A percentile compares a stretch with the other conserved stretches of the same genome.
Conservation (phyloP, 2,329 filamentous ascomycete genomes). For the Microdochium paspali region DNA sequence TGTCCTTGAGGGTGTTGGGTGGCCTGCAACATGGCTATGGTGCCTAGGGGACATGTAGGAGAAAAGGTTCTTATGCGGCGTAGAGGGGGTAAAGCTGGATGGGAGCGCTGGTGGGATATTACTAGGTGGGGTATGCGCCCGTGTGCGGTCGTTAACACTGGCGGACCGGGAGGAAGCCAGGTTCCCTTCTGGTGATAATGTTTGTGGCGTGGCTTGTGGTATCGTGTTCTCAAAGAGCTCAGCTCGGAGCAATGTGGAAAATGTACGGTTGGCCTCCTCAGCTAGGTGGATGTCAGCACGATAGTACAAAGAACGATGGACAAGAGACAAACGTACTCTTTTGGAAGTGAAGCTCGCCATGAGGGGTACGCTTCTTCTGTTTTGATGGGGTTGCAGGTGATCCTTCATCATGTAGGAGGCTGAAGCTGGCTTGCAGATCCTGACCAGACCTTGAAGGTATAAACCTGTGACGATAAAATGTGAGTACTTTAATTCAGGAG, state of each 20-base stretch:
- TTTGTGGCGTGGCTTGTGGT: constrained; percentile 65
- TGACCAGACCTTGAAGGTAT: constrained; percentile 91
- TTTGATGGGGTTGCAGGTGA: constrained; percentile 87
- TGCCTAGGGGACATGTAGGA: constrained; percentile 75
- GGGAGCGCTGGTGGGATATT: constrained; percentile 56
- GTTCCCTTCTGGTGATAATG: constrained; percentile 49
- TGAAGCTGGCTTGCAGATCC: constrained; percentile 89
- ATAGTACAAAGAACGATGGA: neutral
- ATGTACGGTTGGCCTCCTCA: constrained; percentile 91
- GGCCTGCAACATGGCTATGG: constrained; percentile 61
- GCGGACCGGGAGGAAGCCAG: constrained; percentile 41
- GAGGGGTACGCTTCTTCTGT: constrained; percentile 73
- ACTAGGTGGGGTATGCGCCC: constrained; percentile 74
- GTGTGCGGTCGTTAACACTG: constrained; percentile 53
- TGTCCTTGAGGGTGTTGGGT: constrained; percentile 81
- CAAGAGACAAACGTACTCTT: constrained; percentile 52
- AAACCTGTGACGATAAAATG: constrained; percentile 50
- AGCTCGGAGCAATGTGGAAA: constrained; percentile 75
- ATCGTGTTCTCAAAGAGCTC: constrained; percentile 90
- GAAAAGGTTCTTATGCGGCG: constrained; percentile 95
- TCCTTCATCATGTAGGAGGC: constrained; percentile 80
- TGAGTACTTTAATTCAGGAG: neutral
- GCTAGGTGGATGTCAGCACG: constrained; percentile 34
- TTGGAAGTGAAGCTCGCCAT: constrained; percentile 90
- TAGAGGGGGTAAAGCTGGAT: constrained; percentile 77